Percentiles rank a stretch among this genome's conserved stretches.
These are phyloP conservation scores for Vigna hirtella DNA, from an alignment of 306 rosid species.

Conservation along the genomic window DNA sequence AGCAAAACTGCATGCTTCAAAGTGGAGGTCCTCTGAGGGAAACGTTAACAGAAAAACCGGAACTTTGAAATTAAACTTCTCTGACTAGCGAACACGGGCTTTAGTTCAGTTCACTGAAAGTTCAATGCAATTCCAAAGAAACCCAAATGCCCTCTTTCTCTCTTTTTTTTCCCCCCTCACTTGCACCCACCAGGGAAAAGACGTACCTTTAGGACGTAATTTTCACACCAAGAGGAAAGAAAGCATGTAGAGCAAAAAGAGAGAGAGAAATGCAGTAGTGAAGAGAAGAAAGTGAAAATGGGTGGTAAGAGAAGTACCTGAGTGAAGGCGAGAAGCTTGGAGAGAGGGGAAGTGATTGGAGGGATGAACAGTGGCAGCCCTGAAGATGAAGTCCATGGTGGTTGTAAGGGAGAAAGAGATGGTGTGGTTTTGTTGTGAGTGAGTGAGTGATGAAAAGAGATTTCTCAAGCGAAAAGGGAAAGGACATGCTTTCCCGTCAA, in stretches of 20 bases:
- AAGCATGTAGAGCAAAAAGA: neutral
- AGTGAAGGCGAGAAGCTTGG: constrained; percentile 54
- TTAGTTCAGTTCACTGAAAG: neutral
- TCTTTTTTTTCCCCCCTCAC: neutral
- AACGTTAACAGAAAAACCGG: neutral
- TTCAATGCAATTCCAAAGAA: constrained; percentile 16
- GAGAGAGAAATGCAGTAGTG: constrained; percentile 13
- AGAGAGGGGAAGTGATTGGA: constrained; percentile 60
- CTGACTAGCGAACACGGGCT: neutral
- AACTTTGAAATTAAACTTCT: constrained; percentile 5
- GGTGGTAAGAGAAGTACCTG: constrained; percentile 51
- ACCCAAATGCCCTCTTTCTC: neutral
- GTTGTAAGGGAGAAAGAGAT: neutral
- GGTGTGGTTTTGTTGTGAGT: constrained; percentile 1
- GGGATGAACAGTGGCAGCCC: constrained; percentile 59
- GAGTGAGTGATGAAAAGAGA: neutral
- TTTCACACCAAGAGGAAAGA: neutral
- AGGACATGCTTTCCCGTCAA: constrained; percentile 6
- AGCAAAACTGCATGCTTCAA: neutral
- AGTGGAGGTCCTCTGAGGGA: neutral
- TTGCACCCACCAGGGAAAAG: neutral
- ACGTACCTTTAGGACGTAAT: neutral
- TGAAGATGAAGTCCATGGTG: constrained; percentile 71
- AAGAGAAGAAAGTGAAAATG: constrained; percentile 15
- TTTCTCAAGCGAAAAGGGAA: neutral